A percentile compares a stretch with the other conserved stretches of the same genome.
phyloP scores from a whole-genome alignment of 805 yeast species.

The Hanseniaspora jakobsenii region DNA sequence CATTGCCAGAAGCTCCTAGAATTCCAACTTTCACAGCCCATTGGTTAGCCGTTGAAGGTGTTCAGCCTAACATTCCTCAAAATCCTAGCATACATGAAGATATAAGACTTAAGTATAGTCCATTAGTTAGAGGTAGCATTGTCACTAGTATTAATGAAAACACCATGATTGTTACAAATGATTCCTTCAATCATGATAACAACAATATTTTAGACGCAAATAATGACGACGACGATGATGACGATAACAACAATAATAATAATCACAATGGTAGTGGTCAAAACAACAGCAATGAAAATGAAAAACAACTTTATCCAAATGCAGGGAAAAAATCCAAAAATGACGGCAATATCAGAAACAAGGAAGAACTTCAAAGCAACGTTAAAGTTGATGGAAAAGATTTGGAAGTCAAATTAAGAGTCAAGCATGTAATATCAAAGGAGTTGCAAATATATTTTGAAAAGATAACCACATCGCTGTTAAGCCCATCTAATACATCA shows the following conservation, averaged over 20 bases:
- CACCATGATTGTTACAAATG: conserved; percentile 23
- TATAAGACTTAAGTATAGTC: conserved; percentile 56
- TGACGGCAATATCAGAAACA: neutral
- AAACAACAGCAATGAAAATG: neutral
- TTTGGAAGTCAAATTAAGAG: conserved; percentile 70
- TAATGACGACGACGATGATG: conserved; percentile 17
- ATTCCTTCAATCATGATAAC: conserved; percentile 8
- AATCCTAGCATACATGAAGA: conserved; percentile 67
- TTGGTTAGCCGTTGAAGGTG: conserved; percentile 97
- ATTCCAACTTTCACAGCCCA: conserved; percentile 86
- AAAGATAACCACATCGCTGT: conserved; percentile 67
- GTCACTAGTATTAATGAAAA: conserved; percentile 47
- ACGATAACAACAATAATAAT: conserved; percentile 20
- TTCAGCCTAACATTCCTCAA: conserved; percentile 94
- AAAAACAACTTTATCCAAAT: too few species aligned
- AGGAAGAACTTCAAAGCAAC: conserved; percentile 1
- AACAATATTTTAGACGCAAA: conserved; percentile 11
- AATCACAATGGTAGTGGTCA: neutral
- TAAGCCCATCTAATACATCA: conserved; percentile 12
- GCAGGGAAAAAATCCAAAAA: too few species aligned
- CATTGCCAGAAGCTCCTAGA: conserved; percentile 89
- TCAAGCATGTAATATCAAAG: conserved; percentile 87
- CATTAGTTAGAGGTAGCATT: conserved; percentile 73
- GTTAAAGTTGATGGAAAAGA: conserved; percentile 35
- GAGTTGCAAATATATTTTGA: conserved; percentile 90